Conservation (phyloP, 2,329 filamentous ascomycete genomes). For the Thielaviopsis punctulata region DNA sequence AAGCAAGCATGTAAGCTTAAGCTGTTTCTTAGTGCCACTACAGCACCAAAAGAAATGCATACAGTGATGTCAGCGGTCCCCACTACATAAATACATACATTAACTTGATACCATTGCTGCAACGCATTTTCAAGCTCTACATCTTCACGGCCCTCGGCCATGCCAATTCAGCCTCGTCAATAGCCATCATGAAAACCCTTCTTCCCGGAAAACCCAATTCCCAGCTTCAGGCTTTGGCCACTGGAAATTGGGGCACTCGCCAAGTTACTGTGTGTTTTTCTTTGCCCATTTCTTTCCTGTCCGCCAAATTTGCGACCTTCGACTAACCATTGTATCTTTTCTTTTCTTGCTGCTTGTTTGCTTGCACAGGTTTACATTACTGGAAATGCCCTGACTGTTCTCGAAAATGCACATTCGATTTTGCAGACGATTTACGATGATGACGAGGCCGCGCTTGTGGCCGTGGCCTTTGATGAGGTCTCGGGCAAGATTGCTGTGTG, state of each 20-base stretch:
- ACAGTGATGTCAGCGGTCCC: neutral
- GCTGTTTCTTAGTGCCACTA: neutral
- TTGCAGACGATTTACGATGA: constrained; percentile 86
- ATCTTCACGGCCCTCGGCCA: too few relatives aligned
- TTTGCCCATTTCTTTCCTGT: neutral
- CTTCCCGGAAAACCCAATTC: constrained; percentile 64
- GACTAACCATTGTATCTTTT: neutral
- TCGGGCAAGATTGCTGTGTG: constrained; percentile 75
- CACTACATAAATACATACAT: too few relatives aligned
- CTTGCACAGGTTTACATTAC: constrained; percentile 62
- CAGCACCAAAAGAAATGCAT: neutral
- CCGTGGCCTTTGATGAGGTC: constrained; percentile 63
- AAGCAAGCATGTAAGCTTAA: too few relatives aligned
- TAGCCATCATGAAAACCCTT: constrained; percentile 52
- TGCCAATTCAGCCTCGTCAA: neutral
- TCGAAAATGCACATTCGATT: constrained; percentile 55
- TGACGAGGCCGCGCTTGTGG: constrained; percentile 49
- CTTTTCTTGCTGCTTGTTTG: neutral
- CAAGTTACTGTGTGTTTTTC: constrained; percentile 48
- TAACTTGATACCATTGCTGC: neutral
- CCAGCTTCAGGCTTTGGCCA: constrained; percentile 60
- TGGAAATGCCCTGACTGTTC: constrained; percentile 71
- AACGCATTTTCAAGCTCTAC: neutral
- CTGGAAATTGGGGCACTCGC: constrained; percentile 53
- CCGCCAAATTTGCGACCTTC: neutral